phyloP scores from a whole-genome alignment of 805 yeast species.

The Suhomyces sp. region DNA sequence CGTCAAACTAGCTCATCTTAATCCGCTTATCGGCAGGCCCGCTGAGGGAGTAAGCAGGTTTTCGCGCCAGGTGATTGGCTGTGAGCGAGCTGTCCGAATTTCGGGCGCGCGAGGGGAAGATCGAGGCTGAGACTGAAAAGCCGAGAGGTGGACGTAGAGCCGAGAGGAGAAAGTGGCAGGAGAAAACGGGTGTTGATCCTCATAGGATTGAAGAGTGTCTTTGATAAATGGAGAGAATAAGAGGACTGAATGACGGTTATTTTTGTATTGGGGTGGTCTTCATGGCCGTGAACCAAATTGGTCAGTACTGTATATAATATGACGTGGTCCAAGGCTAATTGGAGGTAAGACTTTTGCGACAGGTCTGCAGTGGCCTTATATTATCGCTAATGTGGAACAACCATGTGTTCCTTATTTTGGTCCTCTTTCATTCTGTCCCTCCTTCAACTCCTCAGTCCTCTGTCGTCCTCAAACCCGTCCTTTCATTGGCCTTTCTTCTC shows the following conservation, averaged over 20 bases:
- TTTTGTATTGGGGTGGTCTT: neutral
- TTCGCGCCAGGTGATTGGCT: conserved; percentile 6
- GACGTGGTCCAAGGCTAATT: neutral
- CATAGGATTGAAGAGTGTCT: too few species aligned
- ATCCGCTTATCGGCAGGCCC: conserved; percentile 9
- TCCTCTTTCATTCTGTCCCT: neutral
- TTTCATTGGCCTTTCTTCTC: too few species aligned
- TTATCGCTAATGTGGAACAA: neutral
- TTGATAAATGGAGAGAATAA: too few species aligned
- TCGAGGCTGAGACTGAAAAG: neutral
- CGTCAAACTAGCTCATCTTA: conserved; percentile 1
- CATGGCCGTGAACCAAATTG: neutral
- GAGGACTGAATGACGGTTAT: neutral
- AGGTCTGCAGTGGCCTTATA: neutral
- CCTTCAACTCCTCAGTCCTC: too few species aligned
- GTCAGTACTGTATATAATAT: neutral
- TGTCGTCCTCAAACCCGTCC: too few species aligned
- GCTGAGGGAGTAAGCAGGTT: conserved; percentile 2
- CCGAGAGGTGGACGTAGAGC: neutral
- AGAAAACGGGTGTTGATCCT: neutral
- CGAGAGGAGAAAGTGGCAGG: neutral
- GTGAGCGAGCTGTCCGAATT: conserved; percentile 4
- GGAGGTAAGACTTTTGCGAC: neutral
- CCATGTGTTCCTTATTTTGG: neutral
- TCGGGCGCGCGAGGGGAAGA: conserved; percentile 3